Percentiles rank a stretch among this genome's conserved stretches.
Conservation (phyloP, 2,329 filamentous ascomycete genomes). For the Polytolypa hystricis region DNA sequence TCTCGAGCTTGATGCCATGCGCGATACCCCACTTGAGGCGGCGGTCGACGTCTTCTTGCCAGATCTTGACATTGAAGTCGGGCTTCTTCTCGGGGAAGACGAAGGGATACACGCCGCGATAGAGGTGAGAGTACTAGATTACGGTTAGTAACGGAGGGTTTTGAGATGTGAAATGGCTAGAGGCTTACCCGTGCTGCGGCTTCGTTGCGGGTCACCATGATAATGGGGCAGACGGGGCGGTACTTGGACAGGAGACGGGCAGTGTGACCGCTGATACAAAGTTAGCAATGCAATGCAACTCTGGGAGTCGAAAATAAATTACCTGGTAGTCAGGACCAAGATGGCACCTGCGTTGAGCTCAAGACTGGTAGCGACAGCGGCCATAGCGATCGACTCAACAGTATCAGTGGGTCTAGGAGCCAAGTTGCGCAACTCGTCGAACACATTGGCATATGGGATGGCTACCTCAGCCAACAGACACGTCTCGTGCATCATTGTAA, state of each 20-base stretch:
- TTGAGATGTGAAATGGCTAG: conserved; percentile 8
- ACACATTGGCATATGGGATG: conserved; percentile 92
- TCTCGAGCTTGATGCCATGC: conserved; percentile 70
- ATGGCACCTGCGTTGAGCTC: conserved; percentile 96
- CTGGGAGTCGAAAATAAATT: conserved; percentile 18
- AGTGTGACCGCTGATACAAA: conserved; percentile 59
- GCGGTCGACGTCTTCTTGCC: conserved; percentile 97
- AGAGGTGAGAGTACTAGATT: conserved; percentile 72
- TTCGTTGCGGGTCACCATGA: conserved; percentile 91
- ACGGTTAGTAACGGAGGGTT: background rate
- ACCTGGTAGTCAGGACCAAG: conserved; percentile 86
- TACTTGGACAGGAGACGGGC: conserved; percentile 96
- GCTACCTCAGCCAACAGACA: conserved; percentile 94
- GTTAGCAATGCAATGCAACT: conserved; percentile 2
- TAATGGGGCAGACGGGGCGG: conserved; percentile 95
- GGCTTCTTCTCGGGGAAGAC: conserved; percentile 86
- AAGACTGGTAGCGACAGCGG: conserved; percentile 86
- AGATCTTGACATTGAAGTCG: conserved; percentile 83
- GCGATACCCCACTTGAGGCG: conserved; percentile 95
- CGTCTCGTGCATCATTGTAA: conserved; percentile 96
- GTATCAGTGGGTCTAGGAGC: conserved; percentile 74
- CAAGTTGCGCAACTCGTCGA: conserved; percentile 84
- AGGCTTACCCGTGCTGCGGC: conserved; percentile 58
- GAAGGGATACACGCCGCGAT: conserved; percentile 98
- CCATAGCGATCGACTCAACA: conserved; percentile 92